phyloP scores from a whole-genome alignment of 352 stramenopile species.

The Elongisporangium senticosum region DNA sequence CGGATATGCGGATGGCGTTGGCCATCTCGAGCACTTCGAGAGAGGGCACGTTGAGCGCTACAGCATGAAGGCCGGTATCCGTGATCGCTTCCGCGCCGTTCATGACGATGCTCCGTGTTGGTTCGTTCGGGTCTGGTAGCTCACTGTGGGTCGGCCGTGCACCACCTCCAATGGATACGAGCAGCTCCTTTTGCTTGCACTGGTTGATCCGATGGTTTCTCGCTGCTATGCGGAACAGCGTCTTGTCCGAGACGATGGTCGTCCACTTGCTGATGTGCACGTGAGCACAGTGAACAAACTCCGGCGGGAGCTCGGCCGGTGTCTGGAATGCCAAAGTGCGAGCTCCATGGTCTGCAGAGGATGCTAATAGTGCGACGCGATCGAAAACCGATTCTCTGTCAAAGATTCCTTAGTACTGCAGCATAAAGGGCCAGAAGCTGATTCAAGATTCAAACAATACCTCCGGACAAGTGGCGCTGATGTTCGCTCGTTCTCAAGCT shows the following conservation, averaged over 20 bases:
- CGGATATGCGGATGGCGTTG: slow-evolving; percentile 35
- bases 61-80: slow-evolving; percentile 41
- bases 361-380: slow-evolving; percentile 11
- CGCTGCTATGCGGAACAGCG: slow-evolving; percentile 50
- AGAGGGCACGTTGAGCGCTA: slow-evolving; percentile 39
- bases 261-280: slow-evolving; percentile 65
- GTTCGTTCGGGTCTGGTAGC: slow-evolving; percentile 8
- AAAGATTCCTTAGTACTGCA: slow-evolving; percentile 4
- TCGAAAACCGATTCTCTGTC: slow-evolving; percentile 23
- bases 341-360: slow-evolving; percentile 9
- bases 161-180: slow-evolving; percentile 5
- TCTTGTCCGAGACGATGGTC: slow-evolving; percentile 57
- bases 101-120: slow-evolving; percentile 43
- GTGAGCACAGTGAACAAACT: slow-evolving; percentile 48
- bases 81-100: slow-evolving; percentile 68
- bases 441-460: neutral
- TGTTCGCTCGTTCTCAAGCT: slow-evolving; percentile 17
- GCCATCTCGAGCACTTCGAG: slow-evolving; percentile 59
- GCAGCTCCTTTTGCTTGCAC: slow-evolving; percentile 12
- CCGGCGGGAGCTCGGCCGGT: slow-evolving; percentile 44
- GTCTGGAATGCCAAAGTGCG: neutral
- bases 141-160: slow-evolving; percentile 5
- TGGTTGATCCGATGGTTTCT: slow-evolving; percentile 49
- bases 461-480: neutral
- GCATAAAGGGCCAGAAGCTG: neutral